Percentiles rank a stretch among this genome's conserved stretches.
Conservation (phyloP, 768 basidiomycete species). For the Lepiota brunneoincarnata region DNA sequence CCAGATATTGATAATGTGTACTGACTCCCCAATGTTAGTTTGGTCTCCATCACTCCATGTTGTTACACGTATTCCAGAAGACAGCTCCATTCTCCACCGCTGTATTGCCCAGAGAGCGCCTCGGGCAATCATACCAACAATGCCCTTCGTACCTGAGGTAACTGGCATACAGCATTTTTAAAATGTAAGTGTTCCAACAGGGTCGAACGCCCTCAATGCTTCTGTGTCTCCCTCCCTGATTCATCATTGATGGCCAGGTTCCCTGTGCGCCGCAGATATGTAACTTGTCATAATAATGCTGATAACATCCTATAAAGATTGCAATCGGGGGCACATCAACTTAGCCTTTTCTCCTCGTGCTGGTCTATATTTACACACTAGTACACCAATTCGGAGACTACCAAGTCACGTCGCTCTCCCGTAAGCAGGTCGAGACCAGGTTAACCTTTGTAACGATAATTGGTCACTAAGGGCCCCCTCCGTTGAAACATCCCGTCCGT, state of each 20-base stretch:
- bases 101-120: not conserved
- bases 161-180: constrained; percentile 1
- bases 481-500: not conserved
- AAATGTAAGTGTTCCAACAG: constrained; percentile 1
- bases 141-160: constrained; percentile 9
- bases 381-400: not conserved
- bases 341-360: not conserved
- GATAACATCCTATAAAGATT: constrained; percentile 2
- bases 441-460: too few species aligned
- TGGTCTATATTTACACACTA: not conserved
- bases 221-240: constrained; percentile 1
- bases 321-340: constrained; percentile 4
- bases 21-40: not conserved
- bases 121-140: not conserved
- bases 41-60: not conserved
- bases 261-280: not conserved
- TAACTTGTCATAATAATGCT: not conserved
- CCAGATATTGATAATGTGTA: not conserved
- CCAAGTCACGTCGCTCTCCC: too few species aligned
- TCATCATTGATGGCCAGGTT: constrained; percentile 7
- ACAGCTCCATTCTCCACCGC: constrained; percentile 9
- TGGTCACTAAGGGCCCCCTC: too few species aligned
- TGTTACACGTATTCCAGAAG: not conserved
- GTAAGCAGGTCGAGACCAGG: not conserved
- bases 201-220: not conserved